phyloP scores from a whole-genome alignment of 2,329 filamentous ascomycete genomes.

The Mycosphaerelloides madeirae region DNA sequence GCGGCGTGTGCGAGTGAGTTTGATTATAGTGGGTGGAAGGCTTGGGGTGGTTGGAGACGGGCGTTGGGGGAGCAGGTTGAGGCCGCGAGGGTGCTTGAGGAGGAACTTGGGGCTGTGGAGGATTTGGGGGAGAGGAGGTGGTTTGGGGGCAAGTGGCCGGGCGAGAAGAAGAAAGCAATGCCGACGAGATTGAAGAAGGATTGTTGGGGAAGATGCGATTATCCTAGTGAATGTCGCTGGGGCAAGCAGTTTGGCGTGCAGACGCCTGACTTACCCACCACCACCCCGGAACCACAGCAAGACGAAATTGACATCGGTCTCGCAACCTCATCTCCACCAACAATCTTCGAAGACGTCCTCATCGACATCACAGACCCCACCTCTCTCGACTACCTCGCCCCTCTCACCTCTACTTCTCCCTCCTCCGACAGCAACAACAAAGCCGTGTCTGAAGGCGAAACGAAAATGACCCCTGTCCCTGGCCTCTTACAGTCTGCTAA shows the following conservation, averaged over 20 bases:
- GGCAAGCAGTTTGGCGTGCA: constrained; percentile 30
- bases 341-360: constrained; percentile 28
- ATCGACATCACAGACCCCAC: constrained; percentile 12
- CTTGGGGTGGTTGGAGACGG: constrained; percentile 43
- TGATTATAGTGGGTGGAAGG: constrained; percentile 50
- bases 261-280: constrained; percentile 3
- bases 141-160: constrained; percentile 17
- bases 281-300: background rate
- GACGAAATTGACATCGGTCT: constrained; percentile 1
- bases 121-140: constrained; percentile 12
- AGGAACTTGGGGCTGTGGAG: constrained; percentile 7
- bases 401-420: constrained; percentile 12
- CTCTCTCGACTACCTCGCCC: constrained; percentile 16
- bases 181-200: constrained; percentile 26
- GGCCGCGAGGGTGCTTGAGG: constrained; percentile 21
- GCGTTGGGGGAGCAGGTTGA: constrained; percentile 20
- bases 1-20: constrained; percentile 48
- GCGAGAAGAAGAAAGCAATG: constrained; percentile 1
- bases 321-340: constrained; percentile 10
- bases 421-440: constrained; percentile 4
- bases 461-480: constrained; percentile 24
- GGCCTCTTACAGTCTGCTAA: constrained; percentile 26
- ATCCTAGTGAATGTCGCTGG: constrained; percentile 45
- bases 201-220: constrained; percentile 45
- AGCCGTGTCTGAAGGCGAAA: constrained; percentile 14